Conservation (phyloP, 2,329 filamentous ascomycete genomes). For the Leptographium galeiforme region DNA sequence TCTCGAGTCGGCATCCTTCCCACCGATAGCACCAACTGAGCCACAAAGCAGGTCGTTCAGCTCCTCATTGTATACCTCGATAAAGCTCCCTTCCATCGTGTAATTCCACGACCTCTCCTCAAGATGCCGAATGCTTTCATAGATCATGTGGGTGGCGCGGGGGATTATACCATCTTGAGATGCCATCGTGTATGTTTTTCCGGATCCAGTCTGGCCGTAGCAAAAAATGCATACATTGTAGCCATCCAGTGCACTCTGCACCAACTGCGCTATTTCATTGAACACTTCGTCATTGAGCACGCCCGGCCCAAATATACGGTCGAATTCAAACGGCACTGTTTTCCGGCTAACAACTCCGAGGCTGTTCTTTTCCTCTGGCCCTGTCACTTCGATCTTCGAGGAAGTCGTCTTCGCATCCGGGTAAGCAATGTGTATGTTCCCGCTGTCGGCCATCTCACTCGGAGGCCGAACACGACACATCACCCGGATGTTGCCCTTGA, state of each 20-base stretch:
- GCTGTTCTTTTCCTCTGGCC: constrained; percentile 72
- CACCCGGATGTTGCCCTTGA: constrained; percentile 96
- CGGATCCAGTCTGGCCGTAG: constrained; percentile 93
- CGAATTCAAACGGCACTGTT: constrained; percentile 77
- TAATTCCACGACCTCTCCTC: constrained; percentile 91
- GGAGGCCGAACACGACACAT: constrained; percentile 90
- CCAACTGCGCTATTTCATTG: constrained; percentile 89
- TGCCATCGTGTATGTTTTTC: constrained; percentile 96
- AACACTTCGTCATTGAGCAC: constrained; percentile 80
- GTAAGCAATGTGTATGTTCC: constrained; percentile 62
- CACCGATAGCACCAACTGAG: constrained; percentile 14
- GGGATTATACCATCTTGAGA: constrained; percentile 89
- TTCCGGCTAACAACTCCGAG: constrained; percentile 64
- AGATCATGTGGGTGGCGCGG: constrained; percentile 83
- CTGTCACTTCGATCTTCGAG: constrained; percentile 73
- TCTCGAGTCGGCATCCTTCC: constrained; percentile 55
- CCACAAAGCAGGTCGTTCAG: constrained; percentile 70
- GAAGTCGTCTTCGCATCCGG: constrained; percentile 74
- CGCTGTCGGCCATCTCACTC: constrained; percentile 42
- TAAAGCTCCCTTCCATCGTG: constrained; percentile 85
- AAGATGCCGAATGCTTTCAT: constrained; percentile 69
- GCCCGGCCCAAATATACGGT: constrained; percentile 73
- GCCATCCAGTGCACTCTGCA: constrained; percentile 89
- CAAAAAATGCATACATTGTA: constrained; percentile 99
- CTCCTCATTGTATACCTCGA: constrained; percentile 98